Evolutionary conservation across 78 protist species (phyloP).

Genomic region (Dictyostelium citrinum): DNA sequence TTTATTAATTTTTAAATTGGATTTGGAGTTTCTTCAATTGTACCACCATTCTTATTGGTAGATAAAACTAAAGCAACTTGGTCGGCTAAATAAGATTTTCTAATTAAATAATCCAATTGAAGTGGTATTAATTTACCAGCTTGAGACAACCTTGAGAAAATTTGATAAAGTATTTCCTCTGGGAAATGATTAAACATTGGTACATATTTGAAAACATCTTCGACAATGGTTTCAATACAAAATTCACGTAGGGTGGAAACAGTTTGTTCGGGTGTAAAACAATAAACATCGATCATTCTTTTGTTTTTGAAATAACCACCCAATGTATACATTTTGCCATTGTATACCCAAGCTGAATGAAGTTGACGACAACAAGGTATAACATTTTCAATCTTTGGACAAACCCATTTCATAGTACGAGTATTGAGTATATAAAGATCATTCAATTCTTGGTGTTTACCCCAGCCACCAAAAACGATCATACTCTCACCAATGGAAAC

Average conservation of each 20-base stretch:
- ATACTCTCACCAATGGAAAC: conserved; percentile 54
- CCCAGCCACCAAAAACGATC: conserved; percentile 76
- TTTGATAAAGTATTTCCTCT: conserved; percentile 28
- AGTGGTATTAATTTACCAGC: conserved; percentile 36
- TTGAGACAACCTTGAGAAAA: conserved; percentile 24
- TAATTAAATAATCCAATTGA: conserved; percentile 37
- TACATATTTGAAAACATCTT: conserved; percentile 7
- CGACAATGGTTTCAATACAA: conserved; percentile 47
- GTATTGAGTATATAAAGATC: conserved; percentile 60
- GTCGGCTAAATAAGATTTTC: conserved; percentile 57
- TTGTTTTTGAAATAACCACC: conserved; percentile 65
- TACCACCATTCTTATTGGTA: background rate
- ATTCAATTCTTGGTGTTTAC: conserved; percentile 67
- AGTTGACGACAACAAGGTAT: conserved; percentile 58
- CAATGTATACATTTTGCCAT: conserved; percentile 72
- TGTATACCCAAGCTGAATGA: conserved; percentile 68
- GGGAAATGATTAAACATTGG: conserved; percentile 31
- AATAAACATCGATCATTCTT: conserved; percentile 62
- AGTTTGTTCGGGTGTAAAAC: conserved; percentile 53
- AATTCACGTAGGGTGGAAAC: conserved; percentile 39
- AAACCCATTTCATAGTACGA: conserved; percentile 69
- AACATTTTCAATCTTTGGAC: conserved; percentile 45
- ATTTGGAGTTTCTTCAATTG: conserved; percentile 48
- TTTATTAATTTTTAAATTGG: background rate
- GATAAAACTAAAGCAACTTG: conserved; percentile 27